Percentiles rank a stretch among this genome's conserved stretches.
Conservation (phyloP, 768 basidiomycete species). For the Phaeotremella skinneri region DNA sequence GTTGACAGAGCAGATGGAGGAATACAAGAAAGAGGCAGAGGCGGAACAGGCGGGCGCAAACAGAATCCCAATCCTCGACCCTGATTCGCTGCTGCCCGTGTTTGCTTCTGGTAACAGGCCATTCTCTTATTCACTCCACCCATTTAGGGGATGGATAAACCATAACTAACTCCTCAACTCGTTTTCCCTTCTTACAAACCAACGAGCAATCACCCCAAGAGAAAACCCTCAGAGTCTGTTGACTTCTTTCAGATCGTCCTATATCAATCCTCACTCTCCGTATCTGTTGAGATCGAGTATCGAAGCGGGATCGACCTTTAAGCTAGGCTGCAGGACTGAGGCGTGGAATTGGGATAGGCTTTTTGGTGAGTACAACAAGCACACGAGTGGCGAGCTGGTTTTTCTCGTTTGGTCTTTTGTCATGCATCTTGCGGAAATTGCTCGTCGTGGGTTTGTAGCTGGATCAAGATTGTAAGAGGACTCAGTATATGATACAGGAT, state of each 20-base stretch:
- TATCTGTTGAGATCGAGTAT: background rate
- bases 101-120: too few relatives aligned
- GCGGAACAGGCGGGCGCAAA: slow-evolving; percentile 29
- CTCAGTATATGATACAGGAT: background rate
- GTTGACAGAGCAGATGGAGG: background rate
- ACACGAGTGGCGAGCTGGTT: too few relatives aligned
- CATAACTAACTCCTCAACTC: background rate
- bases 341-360: background rate
- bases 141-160: too few relatives aligned
- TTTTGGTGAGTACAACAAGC: background rate
- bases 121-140: too few relatives aligned
- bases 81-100: background rate
- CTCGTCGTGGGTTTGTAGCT: too few relatives aligned
- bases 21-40: slow-evolving; percentile 22
- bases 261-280: background rate
- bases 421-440: too few relatives aligned
- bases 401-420: too few relatives aligned
- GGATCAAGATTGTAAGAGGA: too few relatives aligned
- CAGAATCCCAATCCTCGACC: background rate
- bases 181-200: background rate
- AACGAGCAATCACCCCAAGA: background rate
- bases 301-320: background rate
- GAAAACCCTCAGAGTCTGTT: background rate
- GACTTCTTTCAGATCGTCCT: background rate
- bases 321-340: background rate